Evolutionary conservation across 192 early-diverging fungal species (phyloP).

Genomic region (Podila verticillata): DNA sequence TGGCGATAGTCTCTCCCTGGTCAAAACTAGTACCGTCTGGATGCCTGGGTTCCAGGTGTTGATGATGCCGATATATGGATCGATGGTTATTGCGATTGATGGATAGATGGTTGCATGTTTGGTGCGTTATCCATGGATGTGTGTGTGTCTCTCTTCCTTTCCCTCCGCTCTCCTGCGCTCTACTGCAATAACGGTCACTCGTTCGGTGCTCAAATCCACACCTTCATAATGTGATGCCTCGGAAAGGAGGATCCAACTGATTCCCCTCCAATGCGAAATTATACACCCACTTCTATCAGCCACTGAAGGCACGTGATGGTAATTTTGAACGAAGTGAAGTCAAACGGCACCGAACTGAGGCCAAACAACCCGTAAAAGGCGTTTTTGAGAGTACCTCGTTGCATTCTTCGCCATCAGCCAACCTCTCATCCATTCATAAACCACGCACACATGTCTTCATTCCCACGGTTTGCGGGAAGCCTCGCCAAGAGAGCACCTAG

Average conservation of each 20-base stretch:
- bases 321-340: too few relatives aligned
- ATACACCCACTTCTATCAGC: too few relatives aligned
- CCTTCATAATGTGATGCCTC: conserved; percentile 7
- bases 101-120: conserved; percentile 29
- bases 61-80: conserved; percentile 11
- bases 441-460: not conserved
- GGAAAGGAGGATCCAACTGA: conserved; percentile 2
- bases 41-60: not conserved
- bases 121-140: not conserved
- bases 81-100: conserved; percentile 8
- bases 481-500: not conserved
- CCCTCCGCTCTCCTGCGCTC: not conserved
- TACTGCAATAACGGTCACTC: conserved; percentile 1
- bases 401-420: not conserved
- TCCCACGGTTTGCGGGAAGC: not conserved
- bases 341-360: too few relatives aligned
- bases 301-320: too few relatives aligned
- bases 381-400: too few relatives aligned
- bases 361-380: too few relatives aligned
- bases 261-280: not conserved
- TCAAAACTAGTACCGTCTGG: not conserved
- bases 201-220: conserved; percentile 4
- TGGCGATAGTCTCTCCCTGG: conserved; percentile 29
- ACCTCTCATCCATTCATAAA: not conserved
- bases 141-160: not conserved